phyloP scores from a whole-genome alignment of 2,329 filamentous ascomycete species.

The Hypocreales sp. region DNA sequence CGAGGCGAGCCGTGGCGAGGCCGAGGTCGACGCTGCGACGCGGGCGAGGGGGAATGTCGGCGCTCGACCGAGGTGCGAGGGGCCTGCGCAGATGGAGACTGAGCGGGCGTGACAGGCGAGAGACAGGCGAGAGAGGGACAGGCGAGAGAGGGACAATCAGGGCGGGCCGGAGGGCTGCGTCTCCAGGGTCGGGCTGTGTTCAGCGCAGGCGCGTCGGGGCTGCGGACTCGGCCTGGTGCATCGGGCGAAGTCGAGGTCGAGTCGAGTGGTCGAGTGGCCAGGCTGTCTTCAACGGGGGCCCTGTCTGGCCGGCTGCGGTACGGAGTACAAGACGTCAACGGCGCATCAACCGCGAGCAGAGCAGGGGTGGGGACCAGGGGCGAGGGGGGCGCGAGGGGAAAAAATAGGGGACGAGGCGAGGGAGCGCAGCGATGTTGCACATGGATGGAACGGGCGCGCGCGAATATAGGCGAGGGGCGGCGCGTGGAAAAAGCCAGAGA shows the following conservation, averaged over 20 bases:
- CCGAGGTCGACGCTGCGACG: not conserved
- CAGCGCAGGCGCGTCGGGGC: conserved; percentile 3
- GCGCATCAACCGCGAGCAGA: conserved; percentile 1
- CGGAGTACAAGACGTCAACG: not conserved
- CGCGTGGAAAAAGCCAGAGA: too few species aligned
- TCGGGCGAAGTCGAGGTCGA: conserved; percentile 8
- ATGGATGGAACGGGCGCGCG: too few species aligned
- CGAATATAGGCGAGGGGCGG: too few species aligned
- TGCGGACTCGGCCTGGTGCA: conserved; percentile 6
- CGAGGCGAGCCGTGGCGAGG: too few species aligned
- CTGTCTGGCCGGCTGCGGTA: conserved; percentile 5
- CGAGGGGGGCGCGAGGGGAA: not conserved
- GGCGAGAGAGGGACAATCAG: too few species aligned
- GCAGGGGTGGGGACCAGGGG: not conserved
- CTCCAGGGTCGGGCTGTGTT: not conserved
- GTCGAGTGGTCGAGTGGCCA: conserved; percentile 17
- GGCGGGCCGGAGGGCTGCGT: too few species aligned
- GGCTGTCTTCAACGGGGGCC: conserved; percentile 13
- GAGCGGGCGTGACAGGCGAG: too few species aligned
- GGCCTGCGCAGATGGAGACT: too few species aligned
- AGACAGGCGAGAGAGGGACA: too few species aligned
- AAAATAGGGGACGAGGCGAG: not conserved
- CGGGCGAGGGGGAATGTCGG: too few species aligned
- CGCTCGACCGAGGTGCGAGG: too few species aligned
- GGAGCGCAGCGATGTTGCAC: too few species aligned